Evolutionary conservation across 2,329 filamentous ascomycete genomes (phyloP).

Genomic region (Claviceps arundinis): DNA sequence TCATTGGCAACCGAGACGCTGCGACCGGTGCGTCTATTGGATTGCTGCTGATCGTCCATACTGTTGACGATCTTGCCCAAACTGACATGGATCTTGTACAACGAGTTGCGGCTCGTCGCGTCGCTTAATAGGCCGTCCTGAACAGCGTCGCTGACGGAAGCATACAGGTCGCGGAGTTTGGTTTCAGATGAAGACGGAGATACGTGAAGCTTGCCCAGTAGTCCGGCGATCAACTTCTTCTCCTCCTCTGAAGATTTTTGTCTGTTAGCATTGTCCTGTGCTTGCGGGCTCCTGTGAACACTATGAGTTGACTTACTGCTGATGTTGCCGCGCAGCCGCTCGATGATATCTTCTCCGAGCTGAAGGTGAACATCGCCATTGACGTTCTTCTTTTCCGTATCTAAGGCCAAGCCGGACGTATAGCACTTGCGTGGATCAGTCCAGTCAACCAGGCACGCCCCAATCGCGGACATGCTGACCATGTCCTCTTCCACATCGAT

Average conservation of each 20-base stretch:
- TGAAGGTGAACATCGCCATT: conserved; percentile 71
- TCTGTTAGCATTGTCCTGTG: background rate
- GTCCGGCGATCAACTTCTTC: conserved; percentile 63
- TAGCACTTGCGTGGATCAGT: conserved; percentile 78
- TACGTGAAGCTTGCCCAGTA: conserved; percentile 74
- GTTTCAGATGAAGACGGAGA: conserved; percentile 50
- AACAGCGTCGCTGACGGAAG: conserved; percentile 46
- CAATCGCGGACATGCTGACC: conserved; percentile 65
- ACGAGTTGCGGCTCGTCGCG: conserved; percentile 47
- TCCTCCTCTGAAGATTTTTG: conserved; percentile 53
- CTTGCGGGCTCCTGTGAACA: background rate
- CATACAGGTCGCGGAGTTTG: conserved; percentile 44
- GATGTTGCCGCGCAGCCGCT: conserved; percentile 53
- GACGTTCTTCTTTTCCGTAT: conserved; percentile 48
- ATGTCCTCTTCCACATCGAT: conserved; percentile 64
- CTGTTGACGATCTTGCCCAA: conserved; percentile 54
- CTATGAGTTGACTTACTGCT: conserved; percentile 41
- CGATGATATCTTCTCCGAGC: conserved; percentile 64
- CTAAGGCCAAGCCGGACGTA: conserved; percentile 33
- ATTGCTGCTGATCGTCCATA: conserved; percentile 32
- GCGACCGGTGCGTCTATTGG: conserved; percentile 28
- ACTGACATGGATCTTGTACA: conserved; percentile 55
- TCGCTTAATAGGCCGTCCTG: conserved; percentile 47
- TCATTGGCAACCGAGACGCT: conserved; percentile 26
- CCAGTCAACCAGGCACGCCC: conserved; percentile 81